phyloP scores from a whole-genome alignment of 768 basidiomycete genomes.

The Termitomyces sp. region DNA sequence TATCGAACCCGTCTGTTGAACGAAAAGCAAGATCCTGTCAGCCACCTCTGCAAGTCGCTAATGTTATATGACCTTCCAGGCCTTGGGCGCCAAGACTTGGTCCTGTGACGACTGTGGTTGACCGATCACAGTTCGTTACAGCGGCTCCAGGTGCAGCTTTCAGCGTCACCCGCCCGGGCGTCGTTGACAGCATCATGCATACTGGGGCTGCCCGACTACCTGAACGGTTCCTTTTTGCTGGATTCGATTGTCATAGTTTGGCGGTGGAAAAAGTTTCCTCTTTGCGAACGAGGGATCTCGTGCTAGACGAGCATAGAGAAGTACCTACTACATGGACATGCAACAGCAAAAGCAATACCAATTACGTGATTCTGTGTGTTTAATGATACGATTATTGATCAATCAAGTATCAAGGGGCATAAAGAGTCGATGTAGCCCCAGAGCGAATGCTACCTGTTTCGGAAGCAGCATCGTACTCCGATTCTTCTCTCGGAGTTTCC shows the following conservation, averaged over 20 bases:
- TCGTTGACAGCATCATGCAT: not conserved
- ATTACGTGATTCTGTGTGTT: not conserved
- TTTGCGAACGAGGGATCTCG: not conserved
- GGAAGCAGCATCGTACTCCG: not conserved
- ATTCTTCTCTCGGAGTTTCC: not conserved
- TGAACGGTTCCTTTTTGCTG: conserved; percentile 14
- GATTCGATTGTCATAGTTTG: not conserved
- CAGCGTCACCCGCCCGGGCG: not conserved
- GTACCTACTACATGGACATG: no score
- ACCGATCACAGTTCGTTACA: not conserved
- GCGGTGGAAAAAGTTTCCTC: not conserved
- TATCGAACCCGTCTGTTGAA: conserved; percentile 1
- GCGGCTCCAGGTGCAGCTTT: conserved; percentile 1
- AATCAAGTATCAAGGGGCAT: not conserved
- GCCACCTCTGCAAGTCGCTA: not conserved
- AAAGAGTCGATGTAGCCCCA: not conserved
- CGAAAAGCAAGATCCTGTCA: conserved; percentile 3
- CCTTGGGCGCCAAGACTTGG: conserved; percentile 11
- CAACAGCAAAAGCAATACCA: not conserved
- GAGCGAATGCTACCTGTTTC: not conserved
- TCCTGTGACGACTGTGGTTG: conserved; percentile 1
- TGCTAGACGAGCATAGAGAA: not conserved
- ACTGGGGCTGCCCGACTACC: conserved; percentile 19
- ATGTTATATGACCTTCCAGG: not conserved
- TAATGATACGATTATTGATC: not conserved